Conservation (phyloP, 2,329 filamentous ascomycete species). For the Colletotrichum sp. region DNA sequence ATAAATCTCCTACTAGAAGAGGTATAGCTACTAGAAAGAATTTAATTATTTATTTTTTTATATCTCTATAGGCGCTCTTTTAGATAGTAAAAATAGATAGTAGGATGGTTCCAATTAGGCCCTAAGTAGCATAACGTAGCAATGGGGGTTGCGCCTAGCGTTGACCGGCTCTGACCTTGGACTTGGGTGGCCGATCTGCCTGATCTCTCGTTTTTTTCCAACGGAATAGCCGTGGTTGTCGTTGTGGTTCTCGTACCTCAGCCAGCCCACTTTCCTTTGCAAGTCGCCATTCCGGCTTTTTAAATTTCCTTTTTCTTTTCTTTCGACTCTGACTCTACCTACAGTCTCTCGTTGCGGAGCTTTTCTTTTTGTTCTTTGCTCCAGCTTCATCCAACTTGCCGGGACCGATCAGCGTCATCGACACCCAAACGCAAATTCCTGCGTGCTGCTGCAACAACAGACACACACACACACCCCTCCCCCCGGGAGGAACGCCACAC, state of each 20-base stretch:
- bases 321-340: neutral
- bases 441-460: neutral
- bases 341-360: neutral
- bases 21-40: too few relatives aligned
- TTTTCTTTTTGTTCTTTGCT: neutral
- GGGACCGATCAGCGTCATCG: neutral
- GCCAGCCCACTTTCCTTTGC: conserved; percentile 11
- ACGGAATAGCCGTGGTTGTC: neutral
- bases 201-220: neutral
- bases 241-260: neutral
- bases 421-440: neutral
- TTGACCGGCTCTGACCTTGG: conserved; percentile 4
- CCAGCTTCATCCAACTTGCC: neutral
- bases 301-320: neutral
- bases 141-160: neutral
- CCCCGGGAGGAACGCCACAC: neutral
- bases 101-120: too few relatives aligned
- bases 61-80: too few relatives aligned
- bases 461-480: neutral
- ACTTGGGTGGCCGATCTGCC: neutral
- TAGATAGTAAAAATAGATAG: too few relatives aligned
- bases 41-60: too few relatives aligned
- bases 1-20: too few relatives aligned
- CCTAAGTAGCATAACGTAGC: neutral
- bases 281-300: neutral